These are phyloP conservation scores for Ensete ventricosum DNA, from an alignment of 176 grass and related monocot species.

Conservation along the genomic window DNA sequence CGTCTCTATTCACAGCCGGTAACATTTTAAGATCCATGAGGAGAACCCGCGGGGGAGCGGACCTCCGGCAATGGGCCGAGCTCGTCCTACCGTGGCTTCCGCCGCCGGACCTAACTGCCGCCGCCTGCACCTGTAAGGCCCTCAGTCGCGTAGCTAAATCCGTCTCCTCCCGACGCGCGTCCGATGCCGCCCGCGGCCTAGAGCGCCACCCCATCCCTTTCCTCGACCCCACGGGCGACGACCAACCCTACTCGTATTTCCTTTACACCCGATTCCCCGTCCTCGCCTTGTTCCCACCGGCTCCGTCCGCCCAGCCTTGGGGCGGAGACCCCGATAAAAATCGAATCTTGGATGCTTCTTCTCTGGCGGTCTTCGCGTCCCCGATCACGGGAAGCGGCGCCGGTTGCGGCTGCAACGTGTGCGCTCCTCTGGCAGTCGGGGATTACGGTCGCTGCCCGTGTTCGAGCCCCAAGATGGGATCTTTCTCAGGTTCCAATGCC, in stretches of 20 bases:
- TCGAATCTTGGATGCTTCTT: conserved; percentile 15
- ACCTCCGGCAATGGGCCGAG: conserved; percentile 31
- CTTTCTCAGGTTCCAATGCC: not conserved
- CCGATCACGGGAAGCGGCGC: conserved; percentile 20
- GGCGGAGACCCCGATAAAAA: conserved; percentile 17
- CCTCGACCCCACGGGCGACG: conserved; percentile 27
- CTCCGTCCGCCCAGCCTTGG: conserved; percentile 42
- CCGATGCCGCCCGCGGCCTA: conserved; percentile 48
- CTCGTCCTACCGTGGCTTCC: conserved; percentile 61
- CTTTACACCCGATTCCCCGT: conserved; percentile 42
- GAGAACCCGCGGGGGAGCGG: not conserved
- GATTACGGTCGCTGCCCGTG: conserved; percentile 25
- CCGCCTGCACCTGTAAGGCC: conserved; percentile 35
- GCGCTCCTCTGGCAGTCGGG: not conserved
- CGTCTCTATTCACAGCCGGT: no score
- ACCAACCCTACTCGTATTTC: conserved; percentile 59
- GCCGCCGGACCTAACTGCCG: conserved; percentile 36
- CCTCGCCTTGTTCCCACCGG: conserved; percentile 16
- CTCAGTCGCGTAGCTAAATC: conserved; percentile 20
- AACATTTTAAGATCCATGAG: not conserved
- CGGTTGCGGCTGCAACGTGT: conserved; percentile 37
- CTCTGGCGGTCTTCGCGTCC: conserved; percentile 20
- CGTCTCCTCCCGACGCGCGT: conserved; percentile 38
- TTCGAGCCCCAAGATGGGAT: conserved; percentile 1
- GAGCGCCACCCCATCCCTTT: conserved; percentile 60